phyloP scores from a whole-genome alignment of 768 basidiomycete genomes.

The Serendipita vermifera region DNA sequence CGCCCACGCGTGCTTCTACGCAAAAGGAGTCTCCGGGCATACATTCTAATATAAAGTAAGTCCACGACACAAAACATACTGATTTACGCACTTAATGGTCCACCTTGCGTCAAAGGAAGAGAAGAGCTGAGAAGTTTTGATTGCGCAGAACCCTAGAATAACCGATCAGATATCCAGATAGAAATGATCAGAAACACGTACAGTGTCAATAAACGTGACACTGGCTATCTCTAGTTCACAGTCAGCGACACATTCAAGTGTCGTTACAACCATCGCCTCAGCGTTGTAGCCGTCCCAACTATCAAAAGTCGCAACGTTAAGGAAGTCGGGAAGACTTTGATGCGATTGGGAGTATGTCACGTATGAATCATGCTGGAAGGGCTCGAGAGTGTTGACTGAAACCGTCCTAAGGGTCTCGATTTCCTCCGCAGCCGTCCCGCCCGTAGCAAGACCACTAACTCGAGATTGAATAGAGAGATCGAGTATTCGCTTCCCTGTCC shows the following conservation, averaged over 20 bases:
- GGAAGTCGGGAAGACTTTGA: constrained; percentile 32
- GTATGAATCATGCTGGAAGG: constrained; percentile 42
- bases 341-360: constrained; percentile 41
- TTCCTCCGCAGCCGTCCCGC: constrained; percentile 18
- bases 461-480: constrained; percentile 71
- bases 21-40: constrained; percentile 43
- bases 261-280: constrained; percentile 44
- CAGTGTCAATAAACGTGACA: too few relatives aligned
- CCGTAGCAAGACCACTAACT: constrained; percentile 18
- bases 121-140: constrained; percentile 43
- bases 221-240: constrained; percentile 41
- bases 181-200: too few relatives aligned
- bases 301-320: constrained; percentile 44
- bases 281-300: constrained; percentile 36
- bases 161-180: background rate
- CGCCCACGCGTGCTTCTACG: constrained; percentile 38
- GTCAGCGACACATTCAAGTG: constrained; percentile 41
- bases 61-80: too few relatives aligned
- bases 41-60: constrained; percentile 15
- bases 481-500: constrained; percentile 54
- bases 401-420: constrained; percentile 59
- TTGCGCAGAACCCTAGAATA: constrained; percentile 17
- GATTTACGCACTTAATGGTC: too few relatives aligned
- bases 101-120: too few relatives aligned
- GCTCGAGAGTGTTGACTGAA: constrained; percentile 48